Evolutionary conservation across 495 filamentous ascomycete genomes (phyloP).

Genomic region (Penicillium waksmanii): DNA sequence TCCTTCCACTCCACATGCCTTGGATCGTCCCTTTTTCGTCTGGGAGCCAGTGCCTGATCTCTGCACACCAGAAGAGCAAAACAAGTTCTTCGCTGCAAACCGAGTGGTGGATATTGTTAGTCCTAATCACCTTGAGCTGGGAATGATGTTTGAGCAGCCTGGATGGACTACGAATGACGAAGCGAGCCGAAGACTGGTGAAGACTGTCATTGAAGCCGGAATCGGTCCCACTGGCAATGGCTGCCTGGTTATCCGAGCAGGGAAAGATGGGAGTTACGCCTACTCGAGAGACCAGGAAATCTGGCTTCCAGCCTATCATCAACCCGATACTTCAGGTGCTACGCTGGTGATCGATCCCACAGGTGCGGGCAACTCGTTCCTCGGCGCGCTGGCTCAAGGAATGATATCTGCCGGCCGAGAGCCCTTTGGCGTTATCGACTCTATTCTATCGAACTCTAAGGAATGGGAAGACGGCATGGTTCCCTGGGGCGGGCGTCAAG

Average conservation of each 20-base stretch:
- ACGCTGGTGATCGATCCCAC: constrained; percentile 83
- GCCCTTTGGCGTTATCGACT: constrained; percentile 40
- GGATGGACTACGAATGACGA: constrained; percentile 53
- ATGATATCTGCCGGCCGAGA: constrained; percentile 59
- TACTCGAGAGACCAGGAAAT: constrained; percentile 39
- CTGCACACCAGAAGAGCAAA: constrained; percentile 75
- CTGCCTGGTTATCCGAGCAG: constrained; percentile 56
- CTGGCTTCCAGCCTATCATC: constrained; percentile 63
- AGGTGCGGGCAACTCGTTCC: constrained; percentile 92
- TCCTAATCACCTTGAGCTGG: constrained; percentile 87
- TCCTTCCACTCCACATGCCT: constrained; percentile 27
- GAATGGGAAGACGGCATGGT: constrained; percentile 36
- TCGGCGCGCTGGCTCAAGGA: constrained; percentile 81
- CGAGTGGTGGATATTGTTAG: constrained; percentile 81
- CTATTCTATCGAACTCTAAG: constrained; percentile 35
- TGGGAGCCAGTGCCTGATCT: constrained; percentile 96
- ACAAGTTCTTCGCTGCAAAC: constrained; percentile 70
- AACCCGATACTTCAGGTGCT: constrained; percentile 34
- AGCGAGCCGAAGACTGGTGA: constrained; percentile 54
- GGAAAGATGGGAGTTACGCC: constrained; percentile 63
- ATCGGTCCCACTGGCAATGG: constrained; percentile 51
- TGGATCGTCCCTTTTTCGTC: constrained; percentile 69
- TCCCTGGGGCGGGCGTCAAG: constrained; percentile 37
- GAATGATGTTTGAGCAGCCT: constrained; percentile 71
- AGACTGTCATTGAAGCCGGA: constrained; percentile 59